phyloP scores from a whole-genome alignment of 2,329 filamentous ascomycete species.

The Didymella lethalis region DNA sequence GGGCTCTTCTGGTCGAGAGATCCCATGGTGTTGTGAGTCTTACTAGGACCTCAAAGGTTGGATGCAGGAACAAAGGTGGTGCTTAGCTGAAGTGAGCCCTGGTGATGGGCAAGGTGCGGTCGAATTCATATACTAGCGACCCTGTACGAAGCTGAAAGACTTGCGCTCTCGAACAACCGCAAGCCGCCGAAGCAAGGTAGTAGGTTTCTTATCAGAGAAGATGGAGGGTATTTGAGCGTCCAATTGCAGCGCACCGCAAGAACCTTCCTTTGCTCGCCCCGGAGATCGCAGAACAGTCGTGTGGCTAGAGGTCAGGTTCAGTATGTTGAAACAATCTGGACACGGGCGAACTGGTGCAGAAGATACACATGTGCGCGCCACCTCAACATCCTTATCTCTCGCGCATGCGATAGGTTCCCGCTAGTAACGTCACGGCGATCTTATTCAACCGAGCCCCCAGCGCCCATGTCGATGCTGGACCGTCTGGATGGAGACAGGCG shows the following conservation, averaged over 20 bases:
- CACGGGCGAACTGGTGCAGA: slow-evolving; percentile 1
- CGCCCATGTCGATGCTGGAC: background rate
- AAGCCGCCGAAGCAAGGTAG: background rate
- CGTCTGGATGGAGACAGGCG: background rate
- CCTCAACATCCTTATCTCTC: slow-evolving; percentile 6
- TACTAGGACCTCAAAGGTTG: background rate
- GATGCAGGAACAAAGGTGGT: background rate
- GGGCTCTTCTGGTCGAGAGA: slow-evolving; percentile 17
- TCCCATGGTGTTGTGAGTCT: slow-evolving; percentile 8
- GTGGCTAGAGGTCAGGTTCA: slow-evolving; percentile 3
- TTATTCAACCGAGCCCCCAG: background rate
- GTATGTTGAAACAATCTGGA: background rate
- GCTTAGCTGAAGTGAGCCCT: background rate
- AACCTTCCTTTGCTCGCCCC: background rate
- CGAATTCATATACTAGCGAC: background rate
- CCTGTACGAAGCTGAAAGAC: background rate
- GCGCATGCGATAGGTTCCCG: slow-evolving; percentile 5
- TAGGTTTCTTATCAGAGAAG: slow-evolving; percentile 4
- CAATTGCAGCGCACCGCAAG: background rate
- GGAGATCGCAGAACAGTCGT: slow-evolving; percentile 3
- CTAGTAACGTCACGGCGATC: slow-evolving; percentile 12
- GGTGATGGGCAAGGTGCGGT: background rate
- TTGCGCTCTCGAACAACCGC: slow-evolving; percentile 4
- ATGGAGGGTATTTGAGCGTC: background rate
- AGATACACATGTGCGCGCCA: slow-evolving; percentile 11